Evolutionary conservation across 2,329 filamentous ascomycete genomes (phyloP), one percentile per base, ranked within the genome.

Genomic region (Cadophora sp.): DNA sequence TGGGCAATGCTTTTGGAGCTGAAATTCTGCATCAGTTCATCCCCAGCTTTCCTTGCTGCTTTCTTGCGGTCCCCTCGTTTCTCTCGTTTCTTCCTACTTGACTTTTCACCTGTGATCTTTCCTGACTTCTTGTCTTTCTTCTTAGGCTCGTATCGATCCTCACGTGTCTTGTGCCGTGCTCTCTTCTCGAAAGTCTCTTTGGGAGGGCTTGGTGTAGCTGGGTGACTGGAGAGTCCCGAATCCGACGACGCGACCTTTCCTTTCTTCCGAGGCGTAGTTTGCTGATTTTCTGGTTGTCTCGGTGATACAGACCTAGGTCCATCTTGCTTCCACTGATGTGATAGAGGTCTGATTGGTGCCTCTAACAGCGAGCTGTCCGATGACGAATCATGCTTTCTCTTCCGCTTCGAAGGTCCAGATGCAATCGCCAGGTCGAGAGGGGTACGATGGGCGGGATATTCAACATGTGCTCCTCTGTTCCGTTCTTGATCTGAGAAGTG

Each of bases 11-110:
- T 83, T 3, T 82, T 76, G 0, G 88, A 88, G 14, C 79, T 79
- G 68, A 90, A 91, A 22, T 83, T 83, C 7, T 81, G 76, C 76
- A 88, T 83, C 8, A 89, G 79, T 48, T 84, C 82, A 62, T 80
- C 81, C 16, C 74, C 70, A 13, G 69, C 68, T 65, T 69, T 74
- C 50, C 68, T 76, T 33, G 66, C 67, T 27, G 67, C 62, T 63
- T 70, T 75, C 39, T 59, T 64, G 8, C 55, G 64, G 27, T 73
- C 70, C 9, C 67, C 64, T 39, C 59, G 73, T 62, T 66, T 72
- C 55, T 67, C 68, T 59, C 33, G 30, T 47, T 65, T 65, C n/a
- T 61, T 73, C 33, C 60, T 70, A 18, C 24, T 20, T 24, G 51
- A 72, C n/a, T 76, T 75, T 41, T 76, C 78, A 41, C 73, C 73